phyloP scores from a whole-genome alignment of 345 rosid genomes.

The Crucihimalaya himalaica region DNA sequence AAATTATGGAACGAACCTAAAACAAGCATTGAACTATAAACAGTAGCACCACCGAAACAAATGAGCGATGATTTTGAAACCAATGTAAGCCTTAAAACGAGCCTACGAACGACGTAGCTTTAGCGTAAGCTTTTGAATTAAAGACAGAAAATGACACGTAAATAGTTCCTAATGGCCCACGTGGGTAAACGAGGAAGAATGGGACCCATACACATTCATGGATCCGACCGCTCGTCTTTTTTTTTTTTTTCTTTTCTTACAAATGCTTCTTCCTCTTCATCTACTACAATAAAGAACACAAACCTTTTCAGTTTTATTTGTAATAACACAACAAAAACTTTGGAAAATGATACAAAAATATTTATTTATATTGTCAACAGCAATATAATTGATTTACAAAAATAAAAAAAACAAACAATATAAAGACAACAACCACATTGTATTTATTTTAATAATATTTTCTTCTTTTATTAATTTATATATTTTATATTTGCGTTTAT shows the following conservation, averaged over 20 bases:
- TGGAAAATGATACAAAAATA: neutral
- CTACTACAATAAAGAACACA: conserved; percentile 8
- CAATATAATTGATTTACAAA: neutral
- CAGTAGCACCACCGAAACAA: too few relatives aligned
- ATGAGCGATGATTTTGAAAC: neutral
- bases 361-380: neutral
- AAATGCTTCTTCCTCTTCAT: neutral
- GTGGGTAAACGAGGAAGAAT: conserved; percentile 1
- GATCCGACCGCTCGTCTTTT: conserved; percentile 25
- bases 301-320: conserved; percentile 6
- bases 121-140: neutral
- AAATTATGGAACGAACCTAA: too few relatives aligned
- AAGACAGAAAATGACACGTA: conserved; percentile 26
- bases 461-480: neutral
- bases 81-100: neutral
- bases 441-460: neutral
- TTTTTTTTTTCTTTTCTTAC: neutral
- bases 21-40: too few relatives aligned
- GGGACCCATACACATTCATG: conserved; percentile 25
- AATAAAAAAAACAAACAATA: conserved; percentile 7
- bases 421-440: conserved; percentile 19
- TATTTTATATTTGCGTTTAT: neutral
- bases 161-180: conserved; percentile 15
- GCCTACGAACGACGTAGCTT: conserved; percentile 15
- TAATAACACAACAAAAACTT: neutral